A percentile compares a stretch with the other conserved stretches of the same genome.
Evolutionary conservation across 2,329 filamentous ascomycete species (phyloP).

Genomic region (Hansfordia pulvinata): DNA sequence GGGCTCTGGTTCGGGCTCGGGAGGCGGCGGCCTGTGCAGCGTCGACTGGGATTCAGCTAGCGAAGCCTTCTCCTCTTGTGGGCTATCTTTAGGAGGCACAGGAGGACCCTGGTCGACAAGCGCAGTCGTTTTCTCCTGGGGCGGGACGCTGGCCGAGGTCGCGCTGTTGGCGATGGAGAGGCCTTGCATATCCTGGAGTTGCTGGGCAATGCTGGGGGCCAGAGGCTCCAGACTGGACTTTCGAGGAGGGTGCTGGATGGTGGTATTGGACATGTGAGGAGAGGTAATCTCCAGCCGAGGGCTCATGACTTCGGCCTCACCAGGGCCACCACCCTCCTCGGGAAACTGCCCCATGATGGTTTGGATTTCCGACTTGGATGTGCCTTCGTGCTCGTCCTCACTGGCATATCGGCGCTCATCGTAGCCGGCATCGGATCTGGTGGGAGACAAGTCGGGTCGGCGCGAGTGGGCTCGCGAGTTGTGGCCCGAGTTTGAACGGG

Average conservation of each 20-base stretch:
- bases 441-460: constrained; percentile 39
- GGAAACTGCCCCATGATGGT: constrained; percentile 96
- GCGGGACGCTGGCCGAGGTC: constrained; percentile 19
- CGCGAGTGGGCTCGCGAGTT: constrained; percentile 28
- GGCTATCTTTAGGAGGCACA: constrained; percentile 46
- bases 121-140: constrained; percentile 19
- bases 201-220: constrained; percentile 32
- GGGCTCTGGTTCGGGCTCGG: constrained; percentile 67
- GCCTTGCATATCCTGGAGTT: constrained; percentile 32
- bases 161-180: constrained; percentile 25
- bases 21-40: constrained; percentile 51
- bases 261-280: constrained; percentile 53
- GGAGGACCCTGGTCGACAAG: constrained; percentile 37
- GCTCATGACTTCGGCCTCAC: constrained; percentile 80
- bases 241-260: constrained; percentile 62
- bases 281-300: constrained; percentile 73
- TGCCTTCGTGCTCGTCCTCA: constrained; percentile 53
- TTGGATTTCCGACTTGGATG: constrained; percentile 77
- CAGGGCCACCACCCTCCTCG: constrained; percentile 56
- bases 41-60: constrained; percentile 24
- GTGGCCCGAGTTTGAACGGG: constrained; percentile 43
- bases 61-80: constrained; percentile 24
- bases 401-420: constrained; percentile 43
- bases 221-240: constrained; percentile 75
- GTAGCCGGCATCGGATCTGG: constrained; percentile 38